Conservation (phyloP, 139 green algal genomes). For the Marvania coccoides region DNA sequence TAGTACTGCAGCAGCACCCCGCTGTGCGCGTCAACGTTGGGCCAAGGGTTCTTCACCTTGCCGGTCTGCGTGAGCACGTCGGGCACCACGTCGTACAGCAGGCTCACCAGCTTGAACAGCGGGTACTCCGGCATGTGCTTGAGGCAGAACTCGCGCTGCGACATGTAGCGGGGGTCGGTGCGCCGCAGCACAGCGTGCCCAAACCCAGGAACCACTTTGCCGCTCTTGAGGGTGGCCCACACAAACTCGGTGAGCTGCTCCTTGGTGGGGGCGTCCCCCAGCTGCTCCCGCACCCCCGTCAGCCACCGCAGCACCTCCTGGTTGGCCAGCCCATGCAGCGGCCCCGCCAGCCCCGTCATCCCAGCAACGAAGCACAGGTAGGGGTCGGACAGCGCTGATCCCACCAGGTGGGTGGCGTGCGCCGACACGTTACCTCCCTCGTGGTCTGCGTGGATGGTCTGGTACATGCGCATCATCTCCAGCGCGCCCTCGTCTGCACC, state of each 20-base stretch:
- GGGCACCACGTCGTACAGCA: slow-evolving; percentile 92
- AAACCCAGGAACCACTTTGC: slow-evolving; percentile 94
- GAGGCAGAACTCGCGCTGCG: slow-evolving; percentile 67
- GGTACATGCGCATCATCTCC: slow-evolving; percentile 96
- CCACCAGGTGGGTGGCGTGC: slow-evolving; percentile 91
- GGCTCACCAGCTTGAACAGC: slow-evolving; percentile 84
- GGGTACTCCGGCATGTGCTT: slow-evolving; percentile 90
- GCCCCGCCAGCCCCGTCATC: slow-evolving; percentile 92
- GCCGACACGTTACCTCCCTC: slow-evolving; percentile 95
- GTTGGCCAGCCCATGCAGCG: slow-evolving; percentile 96
- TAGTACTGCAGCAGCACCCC: slow-evolving; percentile 96
- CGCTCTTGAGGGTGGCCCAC: slow-evolving; percentile 83
- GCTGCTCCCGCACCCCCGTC: slow-evolving; percentile 51
- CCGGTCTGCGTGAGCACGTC: slow-evolving; percentile 79
- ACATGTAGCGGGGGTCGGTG: slow-evolving; percentile 94
- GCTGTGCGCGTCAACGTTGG: slow-evolving; percentile 96
- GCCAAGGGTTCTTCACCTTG: slow-evolving; percentile 98
- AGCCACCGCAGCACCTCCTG: slow-evolving; percentile 95
- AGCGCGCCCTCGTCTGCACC: slow-evolving; percentile 44
- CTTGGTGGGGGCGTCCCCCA: slow-evolving; percentile 71
- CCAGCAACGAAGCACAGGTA: slow-evolving; percentile 91
- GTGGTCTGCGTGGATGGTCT: slow-evolving; percentile 93
- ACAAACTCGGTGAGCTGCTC: slow-evolving; percentile 85
- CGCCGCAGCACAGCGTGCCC: slow-evolving; percentile 96
- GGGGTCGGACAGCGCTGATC: slow-evolving; percentile 87